Evolutionary conservation across 805 yeast genomes (phyloP).

Genomic region (Metschnikowia gelsemii): DNA sequence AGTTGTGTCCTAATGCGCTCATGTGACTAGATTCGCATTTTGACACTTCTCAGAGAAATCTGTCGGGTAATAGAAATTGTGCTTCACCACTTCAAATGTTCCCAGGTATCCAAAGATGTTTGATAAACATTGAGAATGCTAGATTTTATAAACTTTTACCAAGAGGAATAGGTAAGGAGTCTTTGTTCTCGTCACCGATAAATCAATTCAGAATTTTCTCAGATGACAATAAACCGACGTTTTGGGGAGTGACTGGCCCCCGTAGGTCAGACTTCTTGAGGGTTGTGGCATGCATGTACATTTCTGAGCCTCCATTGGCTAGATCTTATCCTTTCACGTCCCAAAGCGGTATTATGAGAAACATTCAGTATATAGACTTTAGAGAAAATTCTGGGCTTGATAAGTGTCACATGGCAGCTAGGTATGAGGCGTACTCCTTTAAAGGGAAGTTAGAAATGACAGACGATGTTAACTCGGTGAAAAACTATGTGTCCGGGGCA

Average conservation of each 20-base stretch:
- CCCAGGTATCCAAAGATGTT: conserved; percentile 8
- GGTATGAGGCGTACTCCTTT: conserved; percentile 72
- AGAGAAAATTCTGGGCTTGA: conserved; percentile 37
- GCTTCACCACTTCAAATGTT: too few species aligned
- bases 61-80: too few species aligned
- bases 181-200: conserved; percentile 30
- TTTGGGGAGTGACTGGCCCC: conserved; percentile 41
- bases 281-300: conserved; percentile 53
- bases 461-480: conserved; percentile 67
- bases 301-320: conserved; percentile 51
- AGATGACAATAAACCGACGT: conserved; percentile 19
- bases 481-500: conserved; percentile 54
- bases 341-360: conserved; percentile 28
- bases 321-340: conserved; percentile 54
- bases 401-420: conserved; percentile 75
- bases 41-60: neutral
- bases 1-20: too few species aligned
- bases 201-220: conserved; percentile 24
- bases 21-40: neutral
- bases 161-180: conserved; percentile 1
- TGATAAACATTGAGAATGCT: conserved; percentile 27
- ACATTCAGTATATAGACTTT: conserved; percentile 35
- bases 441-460: conserved; percentile 60
- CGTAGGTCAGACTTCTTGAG: conserved; percentile 54
- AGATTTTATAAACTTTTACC: conserved; percentile 20